These are phyloP conservation scores for Amyloporia xantha DNA, from an alignment of 768 basidiomycete species.

Conservation along the genomic window DNA sequence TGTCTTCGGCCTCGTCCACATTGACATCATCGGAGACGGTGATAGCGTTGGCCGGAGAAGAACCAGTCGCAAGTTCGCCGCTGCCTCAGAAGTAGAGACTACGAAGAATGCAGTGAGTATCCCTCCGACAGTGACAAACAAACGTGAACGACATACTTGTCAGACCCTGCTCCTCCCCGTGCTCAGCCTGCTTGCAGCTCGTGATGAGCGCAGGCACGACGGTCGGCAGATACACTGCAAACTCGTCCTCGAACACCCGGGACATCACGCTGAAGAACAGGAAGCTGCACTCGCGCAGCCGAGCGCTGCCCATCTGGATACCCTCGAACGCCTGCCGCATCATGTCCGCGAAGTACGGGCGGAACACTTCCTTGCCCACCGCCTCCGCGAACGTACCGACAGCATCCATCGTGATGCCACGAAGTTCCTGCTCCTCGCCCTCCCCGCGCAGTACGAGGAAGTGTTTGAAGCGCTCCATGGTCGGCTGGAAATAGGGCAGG, in stretches of 20 bases:
- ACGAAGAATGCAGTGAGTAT: background rate
- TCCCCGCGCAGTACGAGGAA: constrained; percentile 83
- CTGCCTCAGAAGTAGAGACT: constrained; percentile 50
- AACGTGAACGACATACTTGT: constrained; percentile 34
- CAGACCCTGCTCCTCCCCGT: constrained; percentile 46
- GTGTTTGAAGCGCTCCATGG: constrained; percentile 81
- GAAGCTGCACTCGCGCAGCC: constrained; percentile 93
- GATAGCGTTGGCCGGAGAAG: constrained; percentile 67
- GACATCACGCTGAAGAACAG: constrained; percentile 99
- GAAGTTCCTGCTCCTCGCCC: constrained; percentile 89
- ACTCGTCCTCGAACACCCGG: constrained; percentile 93
- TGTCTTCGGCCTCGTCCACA: constrained; percentile 64
- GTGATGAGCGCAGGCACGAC: constrained; percentile 82
- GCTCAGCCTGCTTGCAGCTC: constrained; percentile 80
- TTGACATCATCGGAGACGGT: constrained; percentile 52
- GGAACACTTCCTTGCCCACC: constrained; percentile 89
- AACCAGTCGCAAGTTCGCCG: constrained; percentile 68
- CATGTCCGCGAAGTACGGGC: constrained; percentile 92
- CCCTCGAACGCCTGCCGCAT: constrained; percentile 95
- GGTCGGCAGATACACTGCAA: constrained; percentile 76
- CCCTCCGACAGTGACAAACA: background rate
- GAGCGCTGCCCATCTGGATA: constrained; percentile 76
- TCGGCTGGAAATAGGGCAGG: constrained; percentile 88
- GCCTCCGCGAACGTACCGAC: constrained; percentile 97
- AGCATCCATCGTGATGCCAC: constrained; percentile 98